phyloP scores from a whole-genome alignment of 106 monocot species.

The Alisma plantagoaquatica region DNA sequence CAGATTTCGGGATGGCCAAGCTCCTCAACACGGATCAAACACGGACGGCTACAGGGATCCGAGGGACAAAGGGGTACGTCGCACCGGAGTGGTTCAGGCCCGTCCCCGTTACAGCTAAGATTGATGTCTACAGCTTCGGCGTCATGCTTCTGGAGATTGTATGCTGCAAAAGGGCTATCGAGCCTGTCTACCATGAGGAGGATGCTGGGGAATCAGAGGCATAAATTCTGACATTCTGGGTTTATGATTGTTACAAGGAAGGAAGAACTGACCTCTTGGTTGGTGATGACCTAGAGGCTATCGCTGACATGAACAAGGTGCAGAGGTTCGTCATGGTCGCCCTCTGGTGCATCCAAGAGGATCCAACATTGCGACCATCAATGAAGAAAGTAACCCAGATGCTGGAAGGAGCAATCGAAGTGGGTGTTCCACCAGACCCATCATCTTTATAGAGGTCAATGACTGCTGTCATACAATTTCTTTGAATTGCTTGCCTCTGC shows the following conservation, averaged over 20 bases:
- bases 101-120: conserved; percentile 17
- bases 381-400: too few relatives aligned
- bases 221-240: not conserved
- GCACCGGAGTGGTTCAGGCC: conserved; percentile 41
- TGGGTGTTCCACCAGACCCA: conserved; percentile 33
- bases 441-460: too few relatives aligned
- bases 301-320: conserved; percentile 23
- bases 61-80: too few relatives aligned
- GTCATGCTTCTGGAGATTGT: too few relatives aligned
- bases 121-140: too few relatives aligned
- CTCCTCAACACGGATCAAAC: conserved; percentile 6
- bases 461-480: too few relatives aligned
- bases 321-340: conserved; percentile 8
- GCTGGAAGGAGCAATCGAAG: conserved; percentile 40
- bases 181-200: too few relatives aligned
- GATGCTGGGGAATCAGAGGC: conserved; percentile 1
- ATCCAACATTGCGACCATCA: too few relatives aligned
- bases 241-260: conserved; percentile 13
- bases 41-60: too few relatives aligned
- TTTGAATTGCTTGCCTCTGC: too few relatives aligned
- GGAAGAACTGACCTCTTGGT: conserved; percentile 31
- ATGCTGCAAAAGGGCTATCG: too few relatives aligned
- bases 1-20: conserved; percentile 40
- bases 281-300: conserved; percentile 13
- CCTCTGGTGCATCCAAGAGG: too few relatives aligned